Conservation (phyloP, 768 basidiomycete species). For the Erythrobasidium yunnanense region DNA sequence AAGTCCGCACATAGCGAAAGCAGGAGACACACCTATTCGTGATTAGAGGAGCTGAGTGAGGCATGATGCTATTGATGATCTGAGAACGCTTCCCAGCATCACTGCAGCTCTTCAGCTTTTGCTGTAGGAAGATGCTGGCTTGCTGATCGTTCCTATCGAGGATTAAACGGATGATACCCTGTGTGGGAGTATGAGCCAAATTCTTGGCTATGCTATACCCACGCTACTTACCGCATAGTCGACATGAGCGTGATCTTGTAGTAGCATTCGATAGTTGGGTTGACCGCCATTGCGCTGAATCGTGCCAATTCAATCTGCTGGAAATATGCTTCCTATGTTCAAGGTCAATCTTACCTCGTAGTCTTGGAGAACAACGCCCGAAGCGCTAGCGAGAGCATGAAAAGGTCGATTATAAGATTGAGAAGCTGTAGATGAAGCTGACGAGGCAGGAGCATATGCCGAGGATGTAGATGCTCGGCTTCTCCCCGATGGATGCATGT, state of each 20-base stretch:
- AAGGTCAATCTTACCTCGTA: constrained; percentile 4
- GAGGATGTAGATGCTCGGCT: not conserved
- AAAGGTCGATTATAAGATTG: not conserved
- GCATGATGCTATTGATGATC: constrained; percentile 18
- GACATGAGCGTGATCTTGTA: not conserved
- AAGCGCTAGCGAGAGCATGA: constrained; percentile 13
- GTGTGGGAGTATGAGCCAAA: not conserved
- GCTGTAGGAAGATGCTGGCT: constrained; percentile 24
- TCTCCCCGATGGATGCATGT: not conserved
- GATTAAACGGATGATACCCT: constrained; percentile 9
- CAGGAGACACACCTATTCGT: constrained; percentile 9
- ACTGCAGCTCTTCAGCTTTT: constrained; percentile 23
- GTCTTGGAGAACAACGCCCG: constrained; percentile 5
- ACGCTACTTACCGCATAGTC: not conserved
- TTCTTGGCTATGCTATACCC: not conserved
- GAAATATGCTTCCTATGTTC: not conserved
- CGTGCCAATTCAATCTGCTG: not conserved
- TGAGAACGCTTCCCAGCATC: not conserved
- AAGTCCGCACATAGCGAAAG: not conserved
- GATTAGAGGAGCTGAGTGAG: not conserved
- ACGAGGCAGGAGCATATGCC: not conserved
- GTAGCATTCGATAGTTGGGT: constrained; percentile 6
- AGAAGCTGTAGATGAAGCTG: not conserved
- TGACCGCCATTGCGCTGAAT: not conserved
- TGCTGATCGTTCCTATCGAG: constrained; percentile 28